These are phyloP conservation scores for Kwoniella sp. DNA, from an alignment of 768 basidiomycete genomes.

Conservation along the genomic window DNA sequence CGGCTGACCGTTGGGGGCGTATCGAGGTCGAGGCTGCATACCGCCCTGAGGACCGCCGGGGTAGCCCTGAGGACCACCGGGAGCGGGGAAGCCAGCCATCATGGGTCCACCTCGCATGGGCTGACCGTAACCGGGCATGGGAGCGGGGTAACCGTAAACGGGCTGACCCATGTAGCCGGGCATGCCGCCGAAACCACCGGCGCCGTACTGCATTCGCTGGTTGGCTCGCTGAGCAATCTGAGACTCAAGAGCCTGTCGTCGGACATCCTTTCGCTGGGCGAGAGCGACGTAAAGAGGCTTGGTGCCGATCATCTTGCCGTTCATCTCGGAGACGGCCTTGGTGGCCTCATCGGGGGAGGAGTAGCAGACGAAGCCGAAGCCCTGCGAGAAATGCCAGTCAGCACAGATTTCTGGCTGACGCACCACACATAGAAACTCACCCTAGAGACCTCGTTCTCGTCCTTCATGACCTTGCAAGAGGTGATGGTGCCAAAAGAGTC, in stretches of 20 bases:
- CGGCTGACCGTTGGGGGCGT: constrained; percentile 71
- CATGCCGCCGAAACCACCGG: constrained; percentile 66
- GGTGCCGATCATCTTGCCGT: constrained; percentile 99
- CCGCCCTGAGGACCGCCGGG: constrained; percentile 68
- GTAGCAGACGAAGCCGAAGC: constrained; percentile 98
- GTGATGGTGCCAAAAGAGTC: constrained; percentile 97
- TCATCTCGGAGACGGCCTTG: constrained; percentile 99
- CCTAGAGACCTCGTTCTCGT: constrained; percentile 88
- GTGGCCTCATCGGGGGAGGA: constrained; percentile 97
- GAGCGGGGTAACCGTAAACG: constrained; percentile 73
- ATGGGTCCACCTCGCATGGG: constrained; percentile 63
- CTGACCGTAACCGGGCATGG: constrained; percentile 78
- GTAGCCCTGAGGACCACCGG: constrained; percentile 66
- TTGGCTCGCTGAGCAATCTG: constrained; percentile 94
- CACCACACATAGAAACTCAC: constrained; percentile 15
- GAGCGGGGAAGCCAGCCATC: constrained; percentile 59
- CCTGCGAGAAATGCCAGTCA: constrained; percentile 57
- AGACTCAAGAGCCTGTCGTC: constrained; percentile 96
- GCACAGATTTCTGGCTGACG: constrained; percentile 7
- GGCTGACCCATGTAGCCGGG: constrained; percentile 73
- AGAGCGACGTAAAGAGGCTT: constrained; percentile 99
- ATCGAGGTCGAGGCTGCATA: constrained; percentile 63
- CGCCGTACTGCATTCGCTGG: constrained; percentile 93
- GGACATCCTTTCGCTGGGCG: constrained; percentile 96
- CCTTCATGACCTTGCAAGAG: constrained; percentile 98